phyloP scores from a whole-genome alignment of 2,329 filamentous ascomycete genomes.

The Dothiorella sarmentorum region DNA sequence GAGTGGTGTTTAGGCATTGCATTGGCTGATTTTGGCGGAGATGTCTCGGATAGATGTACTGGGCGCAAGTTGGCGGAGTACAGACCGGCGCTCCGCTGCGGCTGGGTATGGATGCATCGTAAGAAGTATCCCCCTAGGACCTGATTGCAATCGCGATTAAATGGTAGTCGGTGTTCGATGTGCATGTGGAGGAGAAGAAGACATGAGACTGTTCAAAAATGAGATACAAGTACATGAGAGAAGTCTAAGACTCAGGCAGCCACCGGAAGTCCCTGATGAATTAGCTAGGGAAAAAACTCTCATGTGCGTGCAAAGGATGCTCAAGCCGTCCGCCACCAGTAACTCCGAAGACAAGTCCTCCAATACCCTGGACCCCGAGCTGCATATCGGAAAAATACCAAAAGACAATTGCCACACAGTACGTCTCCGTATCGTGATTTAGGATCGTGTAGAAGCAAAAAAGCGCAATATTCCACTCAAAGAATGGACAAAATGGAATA shows the following conservation, averaged over 20 bases:
- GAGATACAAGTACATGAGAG: slow-evolving; percentile 15
- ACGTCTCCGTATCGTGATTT: background rate
- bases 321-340: background rate
- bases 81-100: background rate
- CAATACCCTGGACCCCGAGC: background rate
- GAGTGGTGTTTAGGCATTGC: background rate
- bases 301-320: slow-evolving; percentile 12
- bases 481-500: background rate
- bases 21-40: background rate
- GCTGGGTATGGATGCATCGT: background rate
- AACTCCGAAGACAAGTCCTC: slow-evolving; percentile 14
- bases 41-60: slow-evolving; percentile 8
- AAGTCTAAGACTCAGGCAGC: slow-evolving; percentile 15
- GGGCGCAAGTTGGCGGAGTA: background rate
- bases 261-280: slow-evolving; percentile 5
- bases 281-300: slow-evolving; percentile 12
- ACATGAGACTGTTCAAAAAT: background rate
- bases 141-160: background rate
- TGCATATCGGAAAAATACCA: slow-evolving; percentile 2
- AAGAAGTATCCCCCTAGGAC: no score
- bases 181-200: no score
- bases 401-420: background rate
- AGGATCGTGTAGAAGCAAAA: background rate
- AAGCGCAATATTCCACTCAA: background rate
- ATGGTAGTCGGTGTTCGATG: background rate